Conservation (phyloP, 768 basidiomycete species). For the Candolleomyces aberdarensis region DNA sequence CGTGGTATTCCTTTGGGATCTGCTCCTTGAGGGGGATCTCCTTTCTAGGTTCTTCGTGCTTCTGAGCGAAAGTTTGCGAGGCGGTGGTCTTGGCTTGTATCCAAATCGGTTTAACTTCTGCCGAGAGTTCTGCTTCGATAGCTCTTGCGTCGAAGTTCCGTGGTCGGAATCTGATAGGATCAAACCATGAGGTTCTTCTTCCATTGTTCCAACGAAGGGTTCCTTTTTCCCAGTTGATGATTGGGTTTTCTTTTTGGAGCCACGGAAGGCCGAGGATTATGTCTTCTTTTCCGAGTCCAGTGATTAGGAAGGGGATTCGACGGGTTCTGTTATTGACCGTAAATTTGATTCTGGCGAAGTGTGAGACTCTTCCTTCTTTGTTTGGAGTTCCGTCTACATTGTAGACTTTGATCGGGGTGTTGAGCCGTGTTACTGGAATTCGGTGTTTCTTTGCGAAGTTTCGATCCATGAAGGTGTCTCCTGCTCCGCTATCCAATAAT, state of each 20-base stretch:
- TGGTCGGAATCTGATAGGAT: no score
- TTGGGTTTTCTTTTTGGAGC: slow-evolving; percentile 4
- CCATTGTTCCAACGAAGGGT: neutral
- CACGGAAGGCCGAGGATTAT: neutral
- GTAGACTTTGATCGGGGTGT: slow-evolving; percentile 11
- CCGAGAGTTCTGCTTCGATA: neutral
- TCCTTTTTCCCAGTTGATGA: slow-evolving; percentile 4
- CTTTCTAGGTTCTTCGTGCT: slow-evolving; percentile 4
- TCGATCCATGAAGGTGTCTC: slow-evolving; percentile 6
- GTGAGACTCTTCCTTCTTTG: neutral
- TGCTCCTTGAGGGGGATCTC: neutral
- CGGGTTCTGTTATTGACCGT: neutral
- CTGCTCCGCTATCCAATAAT: slow-evolving; percentile 12
- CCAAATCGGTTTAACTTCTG: neutral
- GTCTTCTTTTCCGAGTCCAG: neutral
- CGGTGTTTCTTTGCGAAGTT: neutral
- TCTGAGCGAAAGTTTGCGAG: neutral
- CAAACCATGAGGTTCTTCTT: neutral
- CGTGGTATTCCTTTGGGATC: neutral
- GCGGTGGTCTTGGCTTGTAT: slow-evolving; percentile 7
- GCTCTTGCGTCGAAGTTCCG: neutral
- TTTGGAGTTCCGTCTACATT: slow-evolving; percentile 13
- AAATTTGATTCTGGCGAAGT: no score
- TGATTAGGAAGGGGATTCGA: slow-evolving; percentile 6
- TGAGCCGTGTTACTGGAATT: neutral